Conservation (phyloP, 2,329 filamentous ascomycete species). For the Botryotinia globosa region DNA sequence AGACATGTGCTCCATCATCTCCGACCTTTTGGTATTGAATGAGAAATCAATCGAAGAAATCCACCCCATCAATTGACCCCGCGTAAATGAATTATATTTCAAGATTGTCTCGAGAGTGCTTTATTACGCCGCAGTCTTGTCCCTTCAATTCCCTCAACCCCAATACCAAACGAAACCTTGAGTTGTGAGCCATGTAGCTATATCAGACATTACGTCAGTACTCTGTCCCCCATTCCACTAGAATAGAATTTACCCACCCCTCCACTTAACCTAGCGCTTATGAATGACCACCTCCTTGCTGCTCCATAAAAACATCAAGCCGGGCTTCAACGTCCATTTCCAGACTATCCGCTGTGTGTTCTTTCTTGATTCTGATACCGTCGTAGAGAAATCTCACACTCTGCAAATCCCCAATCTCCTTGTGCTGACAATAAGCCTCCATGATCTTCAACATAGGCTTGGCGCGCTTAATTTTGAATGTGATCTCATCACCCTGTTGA, state of each 20-base stretch:
- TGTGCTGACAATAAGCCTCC: background rate
- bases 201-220: background rate
- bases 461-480: constrained; percentile 14
- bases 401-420: background rate
- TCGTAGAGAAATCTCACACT: constrained; percentile 8
- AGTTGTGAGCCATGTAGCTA: background rate
- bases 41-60: background rate
- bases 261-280: background rate
- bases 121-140: background rate
- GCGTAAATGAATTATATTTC: background rate
- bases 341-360: background rate
- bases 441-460: constrained; percentile 6
- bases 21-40: background rate
- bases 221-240: background rate
- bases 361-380: background rate
- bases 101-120: background rate
- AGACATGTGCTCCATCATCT: background rate
- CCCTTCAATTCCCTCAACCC: background rate
- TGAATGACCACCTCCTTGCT: background rate
- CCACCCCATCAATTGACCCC: background rate
- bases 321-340: constrained; percentile 2
- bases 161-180: background rate
- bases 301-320: constrained; percentile 5
- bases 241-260: background rate
- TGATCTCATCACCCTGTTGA: background rate